Conservation (phyloP, 2,329 filamentous ascomycete species). For the Amphichorda felina region DNA sequence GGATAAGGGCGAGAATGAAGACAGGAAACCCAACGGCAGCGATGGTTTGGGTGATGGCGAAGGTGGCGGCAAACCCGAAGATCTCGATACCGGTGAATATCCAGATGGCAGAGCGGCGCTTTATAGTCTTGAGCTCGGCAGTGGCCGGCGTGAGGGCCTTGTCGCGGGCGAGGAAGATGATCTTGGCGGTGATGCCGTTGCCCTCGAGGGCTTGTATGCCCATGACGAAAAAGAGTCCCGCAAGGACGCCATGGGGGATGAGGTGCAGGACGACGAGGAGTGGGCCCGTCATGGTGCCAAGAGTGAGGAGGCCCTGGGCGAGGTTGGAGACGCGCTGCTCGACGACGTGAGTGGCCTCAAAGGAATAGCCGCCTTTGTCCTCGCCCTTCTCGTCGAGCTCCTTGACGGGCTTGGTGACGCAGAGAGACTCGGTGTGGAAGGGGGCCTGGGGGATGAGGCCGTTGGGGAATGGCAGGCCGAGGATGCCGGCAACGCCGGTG, state of each 20-base stretch:
- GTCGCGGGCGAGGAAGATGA: conserved; percentile 60
- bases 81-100: conserved; percentile 58
- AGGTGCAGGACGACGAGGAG: conserved; percentile 63
- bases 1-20: conserved; percentile 59
- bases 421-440: conserved; percentile 70
- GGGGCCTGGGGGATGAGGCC: conserved; percentile 75
- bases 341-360: conserved; percentile 50
- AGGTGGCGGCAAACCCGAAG: conserved; percentile 62
- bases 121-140: conserved; percentile 48
- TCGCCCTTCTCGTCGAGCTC: conserved; percentile 39
- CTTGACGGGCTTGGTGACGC: conserved; percentile 48
- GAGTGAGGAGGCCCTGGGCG: conserved; percentile 63
- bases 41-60: conserved; percentile 74
- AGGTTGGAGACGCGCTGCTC: conserved; percentile 74
- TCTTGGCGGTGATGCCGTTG: conserved; percentile 67
- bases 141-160: conserved; percentile 42
- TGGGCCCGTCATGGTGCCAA: conserved; percentile 69
- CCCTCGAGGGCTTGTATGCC: conserved; percentile 64
- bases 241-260: conserved; percentile 69
- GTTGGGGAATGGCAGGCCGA: conserved; percentile 73
- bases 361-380: conserved; percentile 43
- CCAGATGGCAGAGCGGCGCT: conserved; percentile 58
- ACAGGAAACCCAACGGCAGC: conserved; percentile 73
- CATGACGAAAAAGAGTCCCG: conserved; percentile 78
- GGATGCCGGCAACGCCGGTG: conserved; percentile 61